These are phyloP conservation scores for Cubamyces lactineus DNA, from an alignment of 768 basidiomycete species.

Conservation along the genomic window DNA sequence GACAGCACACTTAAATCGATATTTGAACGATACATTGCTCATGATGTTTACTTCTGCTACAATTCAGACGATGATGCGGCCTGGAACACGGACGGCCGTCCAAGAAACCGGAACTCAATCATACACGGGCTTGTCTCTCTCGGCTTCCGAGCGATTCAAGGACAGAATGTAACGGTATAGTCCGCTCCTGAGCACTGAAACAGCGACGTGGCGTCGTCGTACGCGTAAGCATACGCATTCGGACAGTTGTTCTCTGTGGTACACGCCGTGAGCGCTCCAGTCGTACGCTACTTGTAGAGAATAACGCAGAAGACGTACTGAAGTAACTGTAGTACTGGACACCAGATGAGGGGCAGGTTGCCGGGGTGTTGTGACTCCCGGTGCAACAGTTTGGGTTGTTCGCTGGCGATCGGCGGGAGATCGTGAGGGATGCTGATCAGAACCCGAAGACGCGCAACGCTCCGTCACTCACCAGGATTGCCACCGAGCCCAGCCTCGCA, in stretches of 20 bases:
- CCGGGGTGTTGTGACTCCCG: slow-evolving; percentile 52
- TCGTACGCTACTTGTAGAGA: background rate
- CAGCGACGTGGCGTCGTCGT: slow-evolving; percentile 52
- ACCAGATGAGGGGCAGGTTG: slow-evolving; percentile 57
- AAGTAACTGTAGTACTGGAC: slow-evolving; percentile 49
- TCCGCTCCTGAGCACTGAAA: slow-evolving; percentile 48
- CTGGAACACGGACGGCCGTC: too few species aligned
- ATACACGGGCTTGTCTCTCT: too few species aligned
- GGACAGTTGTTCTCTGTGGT: slow-evolving; percentile 45
- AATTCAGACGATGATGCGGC: too few species aligned
- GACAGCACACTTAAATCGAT: too few species aligned
- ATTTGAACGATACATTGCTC: too few species aligned
- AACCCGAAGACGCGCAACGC: too few species aligned
- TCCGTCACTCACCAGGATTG: slow-evolving; percentile 29
- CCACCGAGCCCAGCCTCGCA: slow-evolving; percentile 44
- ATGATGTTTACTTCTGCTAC: too few species aligned
- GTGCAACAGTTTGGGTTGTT: slow-evolving; percentile 71
- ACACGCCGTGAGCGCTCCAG: background rate
- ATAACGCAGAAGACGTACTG: slow-evolving; percentile 37
- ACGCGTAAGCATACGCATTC: slow-evolving; percentile 55
- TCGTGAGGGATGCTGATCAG: background rate
- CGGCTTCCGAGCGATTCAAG: slow-evolving; percentile 20
- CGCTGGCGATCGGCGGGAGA: slow-evolving; percentile 27
- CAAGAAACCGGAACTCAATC: too few species aligned
- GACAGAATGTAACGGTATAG: slow-evolving; percentile 53